Percentiles rank a stretch among this genome's conserved stretches.
Conservation (phyloP, 345 rosid genomes). For the Sonneratia caseolaris region DNA sequence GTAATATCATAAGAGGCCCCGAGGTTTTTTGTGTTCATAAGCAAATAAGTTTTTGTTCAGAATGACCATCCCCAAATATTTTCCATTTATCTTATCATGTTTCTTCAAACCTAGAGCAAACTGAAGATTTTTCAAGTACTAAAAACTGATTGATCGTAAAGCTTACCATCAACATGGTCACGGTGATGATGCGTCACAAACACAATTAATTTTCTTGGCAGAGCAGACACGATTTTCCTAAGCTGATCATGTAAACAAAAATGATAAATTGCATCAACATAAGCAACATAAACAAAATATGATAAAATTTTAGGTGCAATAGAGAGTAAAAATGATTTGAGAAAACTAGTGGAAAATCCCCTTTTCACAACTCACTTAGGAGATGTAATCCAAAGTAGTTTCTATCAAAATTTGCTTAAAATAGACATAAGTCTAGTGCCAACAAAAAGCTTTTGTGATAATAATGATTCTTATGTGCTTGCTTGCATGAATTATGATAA, state of each 20-base stretch:
- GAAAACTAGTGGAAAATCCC: neutral
- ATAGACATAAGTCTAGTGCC: no score
- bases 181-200: slow-evolving; percentile 80
- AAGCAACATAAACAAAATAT: neutral
- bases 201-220: slow-evolving; percentile 67
- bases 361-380: neutral
- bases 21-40: neutral
- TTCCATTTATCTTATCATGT: neutral
- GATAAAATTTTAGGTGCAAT: neutral
- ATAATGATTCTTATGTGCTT: neutral
- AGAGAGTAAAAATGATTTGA: neutral
- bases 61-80: neutral
- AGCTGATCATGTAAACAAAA: slow-evolving; percentile 44
- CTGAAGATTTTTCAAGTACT: neutral
- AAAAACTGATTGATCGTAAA: neutral
- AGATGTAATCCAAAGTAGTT: no score
- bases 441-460: neutral
- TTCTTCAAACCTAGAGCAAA: neutral
- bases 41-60: neutral
- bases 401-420: no score
- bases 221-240: slow-evolving; percentile 47
- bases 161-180: slow-evolving; percentile 47
- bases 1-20: neutral
- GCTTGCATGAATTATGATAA: neutral
- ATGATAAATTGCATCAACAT: slow-evolving; percentile 7